A percentile compares a stretch with the other conserved stretches of the same genome.
Evolutionary conservation across 179 eudicot genomes (phyloP).

Genomic region (Sideroxylon spinosum): DNA sequence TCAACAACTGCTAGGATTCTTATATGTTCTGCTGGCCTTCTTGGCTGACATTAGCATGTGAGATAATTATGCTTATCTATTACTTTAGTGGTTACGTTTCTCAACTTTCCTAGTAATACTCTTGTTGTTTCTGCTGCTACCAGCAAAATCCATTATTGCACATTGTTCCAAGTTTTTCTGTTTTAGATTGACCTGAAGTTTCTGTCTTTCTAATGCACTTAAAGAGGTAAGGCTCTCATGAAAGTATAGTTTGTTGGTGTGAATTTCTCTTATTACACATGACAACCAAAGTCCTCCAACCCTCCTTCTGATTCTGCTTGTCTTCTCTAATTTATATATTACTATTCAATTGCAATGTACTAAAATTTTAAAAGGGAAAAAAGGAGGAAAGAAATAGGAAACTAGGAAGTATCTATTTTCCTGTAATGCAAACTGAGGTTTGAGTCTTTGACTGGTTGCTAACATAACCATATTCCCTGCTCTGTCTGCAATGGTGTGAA

Average conservation of each 20-base stretch:
- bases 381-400: neutral
- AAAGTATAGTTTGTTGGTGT: neutral
- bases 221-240: no score
- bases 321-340: neutral
- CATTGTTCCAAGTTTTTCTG: neutral
- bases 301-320: neutral
- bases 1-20: neutral
- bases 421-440: slow-evolving; percentile 2
- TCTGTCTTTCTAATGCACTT: neutral
- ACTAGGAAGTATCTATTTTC: neutral
- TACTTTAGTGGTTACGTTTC: neutral
- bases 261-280: neutral
- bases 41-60: neutral
- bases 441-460: neutral
- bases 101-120: neutral
- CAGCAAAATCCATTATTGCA: neutral
- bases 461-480: neutral
- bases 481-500: neutral
- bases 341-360: neutral
- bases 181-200: neutral
- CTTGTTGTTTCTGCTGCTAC: neutral
- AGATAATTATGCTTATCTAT: neutral
- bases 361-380: neutral
- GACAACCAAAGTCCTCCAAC: neutral
- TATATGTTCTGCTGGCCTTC: neutral